A percentile compares a stretch with the other conserved stretches of the same genome.
phyloP scores from a whole-genome alignment of 2,329 filamentous ascomycete species.

The Colletotrichum sansevieriae region DNA sequence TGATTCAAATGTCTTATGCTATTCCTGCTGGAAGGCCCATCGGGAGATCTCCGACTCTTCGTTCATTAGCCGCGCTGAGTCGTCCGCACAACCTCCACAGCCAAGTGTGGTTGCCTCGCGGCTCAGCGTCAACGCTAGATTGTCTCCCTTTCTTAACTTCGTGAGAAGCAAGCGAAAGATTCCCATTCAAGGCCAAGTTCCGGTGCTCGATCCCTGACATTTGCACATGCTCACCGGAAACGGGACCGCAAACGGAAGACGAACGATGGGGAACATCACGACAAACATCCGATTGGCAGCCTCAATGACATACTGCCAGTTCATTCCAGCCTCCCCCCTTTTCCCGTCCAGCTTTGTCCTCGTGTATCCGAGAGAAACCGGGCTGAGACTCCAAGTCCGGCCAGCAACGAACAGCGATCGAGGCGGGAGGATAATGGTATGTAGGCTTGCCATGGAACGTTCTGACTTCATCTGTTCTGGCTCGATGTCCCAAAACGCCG shows the following conservation, averaged over 20 bases:
- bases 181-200: not conserved
- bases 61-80: not conserved
- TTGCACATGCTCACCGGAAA: conserved; percentile 3
- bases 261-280: no score
- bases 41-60: not conserved
- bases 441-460: no score
- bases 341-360: not conserved
- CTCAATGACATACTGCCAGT: not conserved
- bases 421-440: not conserved
- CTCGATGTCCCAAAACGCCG: no score
- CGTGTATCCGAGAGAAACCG: not conserved
- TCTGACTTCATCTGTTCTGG: no score
- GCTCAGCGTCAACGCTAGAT: not conserved
- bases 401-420: not conserved
- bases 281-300: no score
- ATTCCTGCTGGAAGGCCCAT: not conserved
- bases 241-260: not conserved
- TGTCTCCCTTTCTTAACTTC: not conserved
- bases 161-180: not conserved
- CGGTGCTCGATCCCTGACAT: not conserved
- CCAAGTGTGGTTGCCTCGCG: not conserved
- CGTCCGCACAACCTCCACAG: conserved; percentile 2
- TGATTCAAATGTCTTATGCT: not conserved
- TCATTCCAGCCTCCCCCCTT: not conserved
- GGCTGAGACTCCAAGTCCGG: not conserved